These are phyloP conservation scores for Cercospora sp. DNA, from an alignment of 2,329 filamentous ascomycete species.

Conservation along the genomic window DNA sequence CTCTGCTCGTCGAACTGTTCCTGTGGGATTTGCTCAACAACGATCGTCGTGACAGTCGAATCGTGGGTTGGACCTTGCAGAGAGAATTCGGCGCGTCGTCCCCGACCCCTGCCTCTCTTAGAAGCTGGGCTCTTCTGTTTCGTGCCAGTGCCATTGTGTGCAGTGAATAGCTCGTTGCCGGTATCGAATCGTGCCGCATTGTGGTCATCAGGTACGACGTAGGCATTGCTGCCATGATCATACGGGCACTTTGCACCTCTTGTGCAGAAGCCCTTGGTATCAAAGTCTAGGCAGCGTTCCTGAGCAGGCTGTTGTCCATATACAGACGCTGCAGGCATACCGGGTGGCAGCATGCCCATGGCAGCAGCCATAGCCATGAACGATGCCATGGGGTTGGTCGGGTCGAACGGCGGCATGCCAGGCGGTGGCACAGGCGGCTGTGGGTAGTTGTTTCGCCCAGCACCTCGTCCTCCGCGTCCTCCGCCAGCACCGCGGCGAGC, in stretches of 20 bases:
- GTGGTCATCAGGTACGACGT: conserved; percentile 47
- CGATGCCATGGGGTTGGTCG: conserved; percentile 62
- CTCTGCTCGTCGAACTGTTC: conserved; percentile 66
- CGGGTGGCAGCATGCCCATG: conserved; percentile 47
- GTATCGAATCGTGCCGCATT: conserved; percentile 60
- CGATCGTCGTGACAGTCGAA: conserved; percentile 65
- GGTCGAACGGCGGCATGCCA: conserved; percentile 57
- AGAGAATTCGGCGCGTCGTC: conserved; percentile 61
- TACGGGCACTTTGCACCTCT: conserved; percentile 67
- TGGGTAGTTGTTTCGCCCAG: conserved; percentile 29
- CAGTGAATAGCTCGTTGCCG: conserved; percentile 48
- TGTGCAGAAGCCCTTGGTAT: conserved; percentile 70
- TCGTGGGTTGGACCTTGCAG: conserved; percentile 64
- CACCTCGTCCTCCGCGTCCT: conserved; percentile 30
- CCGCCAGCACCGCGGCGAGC: conserved; percentile 56
- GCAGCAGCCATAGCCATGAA: conserved; percentile 65
- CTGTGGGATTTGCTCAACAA: conserved; percentile 76
- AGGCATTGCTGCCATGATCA: conserved; percentile 62
- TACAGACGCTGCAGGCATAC: conserved; percentile 42
- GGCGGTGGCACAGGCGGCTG: conserved; percentile 45
- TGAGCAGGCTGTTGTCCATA: background rate
- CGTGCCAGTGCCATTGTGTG: background rate
- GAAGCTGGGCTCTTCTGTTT: conserved; percentile 32
- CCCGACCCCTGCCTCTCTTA: conserved; percentile 44
- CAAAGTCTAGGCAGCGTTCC: conserved; percentile 67